Percentiles rank a stretch among this genome's conserved stretches.
Evolutionary conservation across 2,329 filamentous ascomycete genomes (phyloP).

Genomic region (Trichoderma atrobrunneum): DNA sequence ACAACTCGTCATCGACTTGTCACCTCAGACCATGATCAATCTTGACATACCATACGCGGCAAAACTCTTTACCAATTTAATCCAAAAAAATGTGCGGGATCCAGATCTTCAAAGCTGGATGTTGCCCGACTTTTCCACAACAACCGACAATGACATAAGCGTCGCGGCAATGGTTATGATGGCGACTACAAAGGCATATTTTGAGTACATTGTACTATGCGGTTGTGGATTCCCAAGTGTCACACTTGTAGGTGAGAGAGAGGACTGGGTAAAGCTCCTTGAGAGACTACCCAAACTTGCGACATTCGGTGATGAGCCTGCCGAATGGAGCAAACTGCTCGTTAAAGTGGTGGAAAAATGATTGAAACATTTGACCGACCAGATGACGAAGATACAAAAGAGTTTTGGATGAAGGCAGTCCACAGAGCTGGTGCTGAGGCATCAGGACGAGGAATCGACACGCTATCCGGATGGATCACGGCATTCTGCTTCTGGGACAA

Average conservation of each 20-base stretch:
- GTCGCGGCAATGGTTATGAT: slow-evolving; percentile 20
- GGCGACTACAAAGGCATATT: slow-evolving; percentile 21
- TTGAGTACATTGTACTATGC: slow-evolving; percentile 9
- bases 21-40: neutral
- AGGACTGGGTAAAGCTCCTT: slow-evolving; percentile 19
- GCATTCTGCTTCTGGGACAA: slow-evolving; percentile 22
- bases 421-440: slow-evolving; percentile 14
- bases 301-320: neutral
- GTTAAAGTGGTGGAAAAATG: slow-evolving; percentile 16
- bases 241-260: slow-evolving; percentile 8
- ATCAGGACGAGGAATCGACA: slow-evolving; percentile 2
- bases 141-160: slow-evolving; percentile 5
- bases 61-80: neutral
- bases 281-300: neutral
- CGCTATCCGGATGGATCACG: slow-evolving; percentile 22
- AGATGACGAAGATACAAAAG: slow-evolving; percentile 15
- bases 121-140: slow-evolving; percentile 18
- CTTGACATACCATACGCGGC: neutral
- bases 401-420: slow-evolving; percentile 24
- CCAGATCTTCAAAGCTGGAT: slow-evolving; percentile 2
- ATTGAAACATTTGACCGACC: slow-evolving; percentile 21
- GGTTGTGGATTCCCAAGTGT: slow-evolving; percentile 20
- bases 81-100: neutral
- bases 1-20: neutral
- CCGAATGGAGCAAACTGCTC: neutral